Evolutionary conservation across 805 yeast species (phyloP), one percentile per base, ranked within the genome.

Genomic region (Saccharomyces cerevisiae): DNA sequence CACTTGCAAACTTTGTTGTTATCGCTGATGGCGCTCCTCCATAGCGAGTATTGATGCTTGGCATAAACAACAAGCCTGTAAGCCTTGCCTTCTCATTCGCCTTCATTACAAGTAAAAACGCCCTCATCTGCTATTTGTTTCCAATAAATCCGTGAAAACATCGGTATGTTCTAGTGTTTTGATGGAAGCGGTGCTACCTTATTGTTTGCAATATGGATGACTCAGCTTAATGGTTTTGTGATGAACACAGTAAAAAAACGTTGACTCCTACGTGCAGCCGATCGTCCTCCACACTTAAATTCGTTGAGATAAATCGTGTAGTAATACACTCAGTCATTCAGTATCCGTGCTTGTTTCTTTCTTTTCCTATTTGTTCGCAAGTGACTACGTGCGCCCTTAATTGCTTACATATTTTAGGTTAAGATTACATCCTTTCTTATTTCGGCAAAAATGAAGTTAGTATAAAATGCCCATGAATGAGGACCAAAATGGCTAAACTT

Each of bases 81-180:
- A 6, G 86, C 82, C 76, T 90, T 92, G 59, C 96, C 96, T 68
- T 98, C 99, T 74, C 98, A 86, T 72, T 85, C 85, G 58, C 95
- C 91, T 74, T 90, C 97, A 73, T 94, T 97, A 64, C 94, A 86
- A 57, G 99, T 92, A 72, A 94, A 89, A 60, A 92, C 86, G 57
- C 11, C 13, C 13, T 8, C 13, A 8, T 29, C 13, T 9, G 13
- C 13, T 29, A 88, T 86, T 71, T 82, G 79, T 79, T 61, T 94
- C 85, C 68, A 92, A 82, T 26, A 97, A 92, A 50, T 96, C 94
- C 1, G 24, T 36, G 11, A n/a, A 3, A 9, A 17, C 17, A 17
- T 36, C 22, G 17, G 8, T n/a, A n/a, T 5, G 5, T 17, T 9
- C 11, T 17, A 17, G 2, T 17, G 5, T 8, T 36, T 36, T 8